Evolutionary conservation across 2,329 filamentous ascomycete species (phyloP).

Genomic region (Paecilomyces sp.): DNA sequence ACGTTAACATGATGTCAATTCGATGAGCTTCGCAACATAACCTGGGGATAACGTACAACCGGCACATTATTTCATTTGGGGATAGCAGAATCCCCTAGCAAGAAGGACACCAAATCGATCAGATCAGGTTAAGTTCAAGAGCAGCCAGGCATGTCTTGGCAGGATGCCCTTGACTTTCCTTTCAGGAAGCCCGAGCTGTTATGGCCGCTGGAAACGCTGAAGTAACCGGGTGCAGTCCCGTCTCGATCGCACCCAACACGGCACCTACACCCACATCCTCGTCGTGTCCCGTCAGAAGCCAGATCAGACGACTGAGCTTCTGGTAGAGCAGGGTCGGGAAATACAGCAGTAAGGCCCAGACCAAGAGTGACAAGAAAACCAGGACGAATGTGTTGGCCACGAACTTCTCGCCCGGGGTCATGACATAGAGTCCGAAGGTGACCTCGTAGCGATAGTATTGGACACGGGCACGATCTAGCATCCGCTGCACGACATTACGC

Average conservation of each 20-base stretch:
- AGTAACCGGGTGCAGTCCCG: slow-evolving; percentile 1
- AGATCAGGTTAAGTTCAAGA: neutral
- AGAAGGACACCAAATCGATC: neutral
- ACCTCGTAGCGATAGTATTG: slow-evolving; percentile 43
- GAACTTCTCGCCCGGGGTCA: slow-evolving; percentile 38
- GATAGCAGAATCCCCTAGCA: neutral
- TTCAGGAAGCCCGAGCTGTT: neutral
- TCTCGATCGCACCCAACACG: slow-evolving; percentile 20
- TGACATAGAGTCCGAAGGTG: slow-evolving; percentile 37
- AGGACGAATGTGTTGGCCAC: slow-evolving; percentile 35
- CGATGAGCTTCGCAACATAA: neutral
- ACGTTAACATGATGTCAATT: neutral
- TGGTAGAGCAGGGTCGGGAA: slow-evolving; percentile 30
- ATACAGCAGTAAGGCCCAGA: slow-evolving; percentile 31
- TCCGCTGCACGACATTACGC: slow-evolving; percentile 20
- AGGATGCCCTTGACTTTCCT: neutral
- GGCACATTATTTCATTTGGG: neutral
- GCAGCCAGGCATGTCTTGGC: neutral
- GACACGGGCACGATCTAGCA: slow-evolving; percentile 27
- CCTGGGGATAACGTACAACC: neutral
- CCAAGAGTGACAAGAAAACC: slow-evolving; percentile 24
- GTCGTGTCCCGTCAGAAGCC: slow-evolving; percentile 31
- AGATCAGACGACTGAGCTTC: slow-evolving; percentile 26
- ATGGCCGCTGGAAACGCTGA: neutral
- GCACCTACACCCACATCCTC: slow-evolving; percentile 20